Evolutionary conservation across 257 asterid species (phyloP).

Genomic region (Nyctanthes arbortristis): DNA sequence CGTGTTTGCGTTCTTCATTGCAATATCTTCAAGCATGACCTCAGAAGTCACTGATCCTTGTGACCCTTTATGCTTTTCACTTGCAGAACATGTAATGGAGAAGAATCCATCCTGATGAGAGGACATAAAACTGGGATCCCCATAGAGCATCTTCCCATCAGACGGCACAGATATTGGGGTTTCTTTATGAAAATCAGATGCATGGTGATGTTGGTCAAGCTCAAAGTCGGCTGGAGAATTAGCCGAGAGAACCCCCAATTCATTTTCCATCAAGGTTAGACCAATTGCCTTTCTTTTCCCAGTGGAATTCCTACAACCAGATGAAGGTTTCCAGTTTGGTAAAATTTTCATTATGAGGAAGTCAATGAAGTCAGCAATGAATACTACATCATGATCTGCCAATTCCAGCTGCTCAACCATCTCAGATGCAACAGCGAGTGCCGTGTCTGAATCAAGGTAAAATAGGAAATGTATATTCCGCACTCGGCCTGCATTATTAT

Average conservation of each 20-base stretch:
- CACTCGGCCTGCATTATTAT: conserved; percentile 43
- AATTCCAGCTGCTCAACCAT: conserved; percentile 77
- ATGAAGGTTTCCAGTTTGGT: conserved; percentile 59
- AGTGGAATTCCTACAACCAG: conserved; percentile 31
- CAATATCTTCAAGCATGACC: background rate
- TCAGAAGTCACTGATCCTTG: conserved; percentile 5
- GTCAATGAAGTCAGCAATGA: conserved; percentile 76
- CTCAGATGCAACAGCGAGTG: conserved; percentile 73
- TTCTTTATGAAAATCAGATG: conserved; percentile 12
- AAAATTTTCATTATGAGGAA: conserved; percentile 44
- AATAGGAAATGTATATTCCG: conserved; percentile 60
- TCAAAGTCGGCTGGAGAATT: conserved; percentile 28
- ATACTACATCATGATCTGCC: conserved; percentile 63
- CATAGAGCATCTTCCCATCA: conserved; percentile 25
- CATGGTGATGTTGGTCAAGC: conserved; percentile 26
- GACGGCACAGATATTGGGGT: conserved; percentile 19
- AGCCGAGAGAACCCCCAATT: conserved; percentile 25
- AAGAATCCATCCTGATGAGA: conserved; percentile 24
- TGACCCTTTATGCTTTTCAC: conserved; percentile 7
- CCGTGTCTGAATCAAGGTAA: conserved; percentile 70
- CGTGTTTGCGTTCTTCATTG: background rate
- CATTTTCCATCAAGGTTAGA: conserved; percentile 22
- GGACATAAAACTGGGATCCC: conserved; percentile 19
- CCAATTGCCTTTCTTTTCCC: conserved; percentile 33
- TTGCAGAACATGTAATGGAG: conserved; percentile 27